Evolutionary conservation across 768 basidiomycete genomes (phyloP).

Genomic region (Boletus patriciae): DNA sequence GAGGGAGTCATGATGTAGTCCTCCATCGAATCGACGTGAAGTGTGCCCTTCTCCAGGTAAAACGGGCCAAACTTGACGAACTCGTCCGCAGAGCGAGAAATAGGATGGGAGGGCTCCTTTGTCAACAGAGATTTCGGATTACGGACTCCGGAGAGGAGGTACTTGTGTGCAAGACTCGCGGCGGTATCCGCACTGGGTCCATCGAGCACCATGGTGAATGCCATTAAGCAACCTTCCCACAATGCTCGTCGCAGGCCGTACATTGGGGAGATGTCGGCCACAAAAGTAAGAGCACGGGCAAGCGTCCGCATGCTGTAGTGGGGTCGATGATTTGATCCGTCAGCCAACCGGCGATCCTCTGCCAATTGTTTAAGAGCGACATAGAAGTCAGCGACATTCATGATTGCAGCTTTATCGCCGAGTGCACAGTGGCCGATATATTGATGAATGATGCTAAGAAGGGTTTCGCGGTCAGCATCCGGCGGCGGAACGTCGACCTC

Average conservation of each 20-base stretch:
- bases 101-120: conserved; percentile 62
- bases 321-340: conserved; percentile 89
- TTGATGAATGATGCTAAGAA: conserved; percentile 81
- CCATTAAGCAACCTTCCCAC: conserved; percentile 98
- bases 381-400: conserved; percentile 94
- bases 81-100: conserved; percentile 45
- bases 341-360: conserved; percentile 75
- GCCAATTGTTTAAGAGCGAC: conserved; percentile 73
- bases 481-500: conserved; percentile 96
- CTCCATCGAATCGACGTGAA: conserved; percentile 60
- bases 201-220: conserved; percentile 95
- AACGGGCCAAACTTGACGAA: conserved; percentile 90
- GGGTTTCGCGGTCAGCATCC: conserved; percentile 87
- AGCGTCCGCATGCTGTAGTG: conserved; percentile 98
- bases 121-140: conserved; percentile 75
- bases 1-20: conserved; percentile 96
- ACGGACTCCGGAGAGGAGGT: conserved; percentile 75
- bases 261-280: conserved; percentile 71
- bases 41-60: conserved; percentile 78
- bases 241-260: conserved; percentile 84
- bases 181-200: conserved; percentile 65
- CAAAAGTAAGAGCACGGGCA: conserved; percentile 85
- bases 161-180: conserved; percentile 65
- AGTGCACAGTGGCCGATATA: conserved; percentile 85
- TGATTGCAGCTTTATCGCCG: conserved; percentile 82